Base-by-base conservation (phyloP, 495 filamentous ascomycete species). In the Trichoderma gamsii region DNA sequence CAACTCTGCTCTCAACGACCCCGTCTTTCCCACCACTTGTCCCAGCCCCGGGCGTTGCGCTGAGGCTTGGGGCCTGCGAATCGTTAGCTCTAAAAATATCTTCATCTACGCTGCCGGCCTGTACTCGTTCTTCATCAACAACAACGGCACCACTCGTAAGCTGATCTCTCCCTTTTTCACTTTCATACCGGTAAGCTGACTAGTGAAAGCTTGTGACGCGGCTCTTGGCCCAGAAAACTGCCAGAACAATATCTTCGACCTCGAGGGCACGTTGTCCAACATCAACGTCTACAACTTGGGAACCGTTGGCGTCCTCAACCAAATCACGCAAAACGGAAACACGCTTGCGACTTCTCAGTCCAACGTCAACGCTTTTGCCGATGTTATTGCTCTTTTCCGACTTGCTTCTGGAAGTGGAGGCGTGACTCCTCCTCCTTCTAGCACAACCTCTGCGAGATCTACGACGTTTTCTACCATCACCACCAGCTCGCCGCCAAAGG, bases 171-270 rank as follows among this genome's bases (percentile, higher is more conserved):
- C 9, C 25, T 25, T 25, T 56, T 16, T 1, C 25, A 2, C 51
- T 56, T 56, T 25, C 21, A 1, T 11, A 56, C 5, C 1, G 25
- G 21, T 21, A 56, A 56, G n/a, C n/a, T 56, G 6, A 56, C 51
- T 3, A 23, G 16, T 56, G 8, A 56, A 27, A 56, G 51, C 15
- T 25, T 56, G 51, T 25, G 51, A 56, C 51, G 51, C 7, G n/a
- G 65, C 46, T 72, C 83, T 97, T 59, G 78, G 79, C 64, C 82
- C 83, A 11, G 83, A 95, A 75, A 86, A 84, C 61, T 97, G 95
- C 80, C 94, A 97, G 80, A 80, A 86, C 68, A 89, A 92, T 75
- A 95, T 97, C 79, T 86, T 95, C n/a, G 86, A 86, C 71, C 83
- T 99, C 29, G 91, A 65, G 13, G n/a, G 66, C 43, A 63, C 46